Evolutionary conservation across 257 asterid genomes (phyloP), one percentile per base, ranked within the genome.

Genomic region (Ehretia macrophylla): DNA sequence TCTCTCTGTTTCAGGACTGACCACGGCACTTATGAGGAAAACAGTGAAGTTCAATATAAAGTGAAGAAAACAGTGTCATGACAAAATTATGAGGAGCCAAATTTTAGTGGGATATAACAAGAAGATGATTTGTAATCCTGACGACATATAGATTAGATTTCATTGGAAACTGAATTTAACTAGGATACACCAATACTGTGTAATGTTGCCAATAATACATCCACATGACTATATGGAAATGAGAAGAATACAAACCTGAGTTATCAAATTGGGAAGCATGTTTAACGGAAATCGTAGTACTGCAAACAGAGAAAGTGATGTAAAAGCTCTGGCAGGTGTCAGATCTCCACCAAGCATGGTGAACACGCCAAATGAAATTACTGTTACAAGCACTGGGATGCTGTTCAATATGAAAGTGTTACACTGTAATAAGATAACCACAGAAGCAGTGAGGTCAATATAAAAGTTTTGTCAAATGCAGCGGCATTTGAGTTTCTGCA

Each of bases 251-350:
- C 32, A 63, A 72, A 89, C 97, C 97, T 90, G 97, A 63, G 97
- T 87, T 40, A 90, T 87, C 79, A 90, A 66, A 77, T 79, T 90
- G 47, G 96, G 97, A 46, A 90, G 93, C 96, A 87, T 83, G 76
- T 79, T 83, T 50, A 87, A 79, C 13, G 97, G 97, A 59, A 51
- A 66, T 35, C 95, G 76, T 68, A 90, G 84, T 61, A 90, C 83
- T 13, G 92, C 58, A 77, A 90, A 90, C 59, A 90, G 79, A 53
- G 97, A 83, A 72, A 90, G 88, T 49, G 95, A 83, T 12, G 97
- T 85, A 75, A 90, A 90, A 67, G 97, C 97, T 65, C 90, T 79
- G 68, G 97, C 79, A 54, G 97, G 96, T 63, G 97, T 87, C 78
- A 85, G 73, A 70, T 90, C 85, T 67, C 96, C 95, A 58, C 96